These are phyloP conservation scores for Collybia sordida DNA, from an alignment of 768 basidiomycete species.

Conservation along the genomic window DNA sequence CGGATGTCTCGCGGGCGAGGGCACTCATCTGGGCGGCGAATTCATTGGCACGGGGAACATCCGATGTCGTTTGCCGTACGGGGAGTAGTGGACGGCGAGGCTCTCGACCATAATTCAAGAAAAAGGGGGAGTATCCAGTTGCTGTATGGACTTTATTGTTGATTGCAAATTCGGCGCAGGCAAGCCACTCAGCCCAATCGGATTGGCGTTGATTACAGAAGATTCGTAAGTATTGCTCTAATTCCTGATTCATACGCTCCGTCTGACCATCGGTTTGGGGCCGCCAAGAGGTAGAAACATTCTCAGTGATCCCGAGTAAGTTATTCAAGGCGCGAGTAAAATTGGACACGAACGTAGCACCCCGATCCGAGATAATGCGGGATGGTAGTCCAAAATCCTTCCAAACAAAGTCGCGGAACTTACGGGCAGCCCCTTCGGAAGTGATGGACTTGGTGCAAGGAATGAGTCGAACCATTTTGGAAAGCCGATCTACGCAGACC, in stretches of 20 bases:
- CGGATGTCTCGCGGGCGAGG: slow-evolving; percentile 9
- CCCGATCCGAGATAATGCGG: slow-evolving; percentile 13
- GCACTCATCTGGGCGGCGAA: slow-evolving; percentile 16
- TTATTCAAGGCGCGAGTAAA: too few relatives aligned
- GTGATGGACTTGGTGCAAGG: slow-evolving; percentile 16
- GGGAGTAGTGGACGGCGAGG: slow-evolving; percentile 21
- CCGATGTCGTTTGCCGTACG: slow-evolving; percentile 10
- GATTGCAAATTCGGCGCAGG: slow-evolving; percentile 28
- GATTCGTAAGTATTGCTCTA: slow-evolving; percentile 24
- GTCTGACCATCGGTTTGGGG: slow-evolving; percentile 25
- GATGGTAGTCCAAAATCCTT: slow-evolving; percentile 22
- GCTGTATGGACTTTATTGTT: slow-evolving; percentile 22
- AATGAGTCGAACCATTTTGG: slow-evolving; percentile 19
- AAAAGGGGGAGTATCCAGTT: slow-evolving; percentile 25
- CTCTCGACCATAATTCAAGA: too few relatives aligned
- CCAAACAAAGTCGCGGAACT: slow-evolving; percentile 14
- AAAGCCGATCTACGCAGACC: slow-evolving; percentile 22
- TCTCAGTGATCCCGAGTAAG: too few relatives aligned
- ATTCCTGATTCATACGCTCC: slow-evolving; percentile 19
- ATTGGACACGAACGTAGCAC: too few relatives aligned
- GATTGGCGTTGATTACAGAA: slow-evolving; percentile 22
- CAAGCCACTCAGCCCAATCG: slow-evolving; percentile 26
- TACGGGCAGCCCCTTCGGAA: too few relatives aligned
- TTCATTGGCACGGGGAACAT: slow-evolving; percentile 10
- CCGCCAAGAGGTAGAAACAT: too few relatives aligned